These are phyloP conservation scores for Vigna unguiculata DNA, from an alignment of 306 rosid genomes.

Conservation along the genomic window DNA sequence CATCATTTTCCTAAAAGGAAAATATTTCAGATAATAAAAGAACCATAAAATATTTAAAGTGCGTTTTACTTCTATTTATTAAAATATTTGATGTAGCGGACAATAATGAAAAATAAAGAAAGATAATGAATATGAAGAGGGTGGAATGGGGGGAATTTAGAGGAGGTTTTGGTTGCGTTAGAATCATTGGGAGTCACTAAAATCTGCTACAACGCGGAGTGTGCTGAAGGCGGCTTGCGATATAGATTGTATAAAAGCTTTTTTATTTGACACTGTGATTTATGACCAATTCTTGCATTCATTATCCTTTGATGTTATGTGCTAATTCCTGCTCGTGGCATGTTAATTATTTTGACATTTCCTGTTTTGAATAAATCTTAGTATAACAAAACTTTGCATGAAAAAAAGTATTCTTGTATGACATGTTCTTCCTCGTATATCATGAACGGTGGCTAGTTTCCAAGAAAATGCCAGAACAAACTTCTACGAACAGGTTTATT, in stretches of 20 bases:
- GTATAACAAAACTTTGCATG: too few relatives aligned
- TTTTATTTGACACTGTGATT: too few relatives aligned
- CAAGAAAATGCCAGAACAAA: not conserved
- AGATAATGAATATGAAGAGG: not conserved
- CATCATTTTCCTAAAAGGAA: too few relatives aligned
- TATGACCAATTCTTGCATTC: not conserved
- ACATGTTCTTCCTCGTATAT: not conserved
- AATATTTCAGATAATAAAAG: conserved; percentile 29
- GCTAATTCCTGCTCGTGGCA: not conserved
- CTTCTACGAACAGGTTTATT: too few relatives aligned
- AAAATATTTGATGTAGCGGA: not conserved
- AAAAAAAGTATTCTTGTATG: too few relatives aligned
- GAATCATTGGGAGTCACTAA: not conserved
- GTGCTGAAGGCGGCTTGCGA: too few relatives aligned
- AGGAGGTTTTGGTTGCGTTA: not conserved
- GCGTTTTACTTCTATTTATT: too few relatives aligned
- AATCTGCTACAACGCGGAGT: not conserved
- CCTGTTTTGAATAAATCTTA: not conserved
- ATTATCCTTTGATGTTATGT: not conserved
- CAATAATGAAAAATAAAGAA: not conserved
- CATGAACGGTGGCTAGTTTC: not conserved
- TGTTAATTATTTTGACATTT: not conserved
- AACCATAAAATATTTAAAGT: too few relatives aligned
- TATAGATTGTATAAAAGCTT: too few relatives aligned
- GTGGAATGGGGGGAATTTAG: not conserved